phyloP scores from a whole-genome alignment of 2,329 filamentous ascomycete species.

The Colletotrichum chlorophyti region DNA sequence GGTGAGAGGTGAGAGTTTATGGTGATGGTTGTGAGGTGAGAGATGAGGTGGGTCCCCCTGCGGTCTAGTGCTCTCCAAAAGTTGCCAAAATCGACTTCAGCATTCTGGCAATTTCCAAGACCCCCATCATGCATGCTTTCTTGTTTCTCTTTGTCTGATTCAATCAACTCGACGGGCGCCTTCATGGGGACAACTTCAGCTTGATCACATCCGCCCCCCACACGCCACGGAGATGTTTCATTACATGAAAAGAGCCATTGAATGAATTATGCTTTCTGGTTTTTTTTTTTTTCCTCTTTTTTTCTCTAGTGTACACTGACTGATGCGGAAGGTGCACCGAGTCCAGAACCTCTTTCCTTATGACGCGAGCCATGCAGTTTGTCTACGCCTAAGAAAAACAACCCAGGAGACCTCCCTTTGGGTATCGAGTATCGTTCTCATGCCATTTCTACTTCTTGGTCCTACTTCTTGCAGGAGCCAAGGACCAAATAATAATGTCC shows the following conservation, averaged over 20 bases:
- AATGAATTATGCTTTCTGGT: no score
- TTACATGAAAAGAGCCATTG: no score
- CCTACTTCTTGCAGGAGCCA: background rate
- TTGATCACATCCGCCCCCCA: background rate
- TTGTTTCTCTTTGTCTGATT: background rate
- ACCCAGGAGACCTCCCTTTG: background rate
- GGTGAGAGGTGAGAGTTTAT: background rate
- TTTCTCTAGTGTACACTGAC: background rate
- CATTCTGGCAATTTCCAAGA: slow-evolving; percentile 14
- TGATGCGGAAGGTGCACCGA: background rate
- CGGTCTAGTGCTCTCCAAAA: background rate
- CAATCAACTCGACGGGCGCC: background rate
- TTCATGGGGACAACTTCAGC: background rate
- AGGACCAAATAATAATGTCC: background rate
- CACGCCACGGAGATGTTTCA: background rate
- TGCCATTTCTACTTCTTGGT: background rate
- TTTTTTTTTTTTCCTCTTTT: background rate
- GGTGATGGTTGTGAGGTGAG: background rate
- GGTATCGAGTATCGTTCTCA: slow-evolving; percentile 7
- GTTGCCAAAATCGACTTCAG: slow-evolving; percentile 6
- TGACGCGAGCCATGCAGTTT: background rate
- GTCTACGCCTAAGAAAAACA: background rate
- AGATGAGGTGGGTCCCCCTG: slow-evolving; percentile 13
- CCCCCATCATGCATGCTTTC: background rate
- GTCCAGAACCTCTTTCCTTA: background rate